Conservation (phyloP, 768 basidiomycete genomes). For the Rhizopogon vulgaris region DNA sequence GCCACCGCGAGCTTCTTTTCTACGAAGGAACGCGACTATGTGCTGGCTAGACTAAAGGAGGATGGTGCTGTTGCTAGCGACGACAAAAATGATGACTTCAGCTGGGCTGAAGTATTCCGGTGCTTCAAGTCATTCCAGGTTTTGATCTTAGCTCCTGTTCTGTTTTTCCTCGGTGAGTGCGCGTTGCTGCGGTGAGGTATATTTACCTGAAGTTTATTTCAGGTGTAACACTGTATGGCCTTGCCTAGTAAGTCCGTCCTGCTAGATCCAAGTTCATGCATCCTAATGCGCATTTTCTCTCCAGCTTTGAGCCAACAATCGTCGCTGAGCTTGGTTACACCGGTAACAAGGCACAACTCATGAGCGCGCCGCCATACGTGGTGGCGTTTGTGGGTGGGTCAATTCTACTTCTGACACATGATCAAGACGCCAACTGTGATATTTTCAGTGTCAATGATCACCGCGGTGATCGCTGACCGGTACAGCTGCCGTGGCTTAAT, state of each 20-base stretch:
- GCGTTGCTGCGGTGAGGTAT: background rate
- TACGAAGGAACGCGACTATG: slow-evolving; percentile 41
- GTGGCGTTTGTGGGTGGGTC: slow-evolving; percentile 41
- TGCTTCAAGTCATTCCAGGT: slow-evolving; percentile 50
- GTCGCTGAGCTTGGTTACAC: slow-evolving; percentile 55
- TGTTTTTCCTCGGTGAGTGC: slow-evolving; percentile 48
- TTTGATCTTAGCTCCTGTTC: slow-evolving; percentile 40
- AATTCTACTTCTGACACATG: background rate
- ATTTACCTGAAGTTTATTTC: background rate
- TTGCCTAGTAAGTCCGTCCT: slow-evolving; percentile 18
- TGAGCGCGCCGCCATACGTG: slow-evolving; percentile 56
- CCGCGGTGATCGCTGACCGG: slow-evolving; percentile 46
- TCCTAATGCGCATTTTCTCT: slow-evolving; percentile 36
- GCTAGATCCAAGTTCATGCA: slow-evolving; percentile 26
- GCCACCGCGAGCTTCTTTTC: slow-evolving; percentile 44
- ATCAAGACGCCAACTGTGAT: background rate
- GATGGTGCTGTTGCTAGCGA: slow-evolving; percentile 33
- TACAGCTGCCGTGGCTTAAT: slow-evolving; percentile 46
- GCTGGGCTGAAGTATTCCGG: slow-evolving; percentile 48
- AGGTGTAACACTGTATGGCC: slow-evolving; percentile 13
- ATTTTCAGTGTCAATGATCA: slow-evolving; percentile 29
- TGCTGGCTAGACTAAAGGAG: slow-evolving; percentile 23
- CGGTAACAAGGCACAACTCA: slow-evolving; percentile 48
- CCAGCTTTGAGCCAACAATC: slow-evolving; percentile 69
- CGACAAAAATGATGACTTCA: slow-evolving; percentile 39